phyloP scores from a whole-genome alignment of 495 filamentous ascomycete species.

The Pseudotulostoma volvatum region DNA sequence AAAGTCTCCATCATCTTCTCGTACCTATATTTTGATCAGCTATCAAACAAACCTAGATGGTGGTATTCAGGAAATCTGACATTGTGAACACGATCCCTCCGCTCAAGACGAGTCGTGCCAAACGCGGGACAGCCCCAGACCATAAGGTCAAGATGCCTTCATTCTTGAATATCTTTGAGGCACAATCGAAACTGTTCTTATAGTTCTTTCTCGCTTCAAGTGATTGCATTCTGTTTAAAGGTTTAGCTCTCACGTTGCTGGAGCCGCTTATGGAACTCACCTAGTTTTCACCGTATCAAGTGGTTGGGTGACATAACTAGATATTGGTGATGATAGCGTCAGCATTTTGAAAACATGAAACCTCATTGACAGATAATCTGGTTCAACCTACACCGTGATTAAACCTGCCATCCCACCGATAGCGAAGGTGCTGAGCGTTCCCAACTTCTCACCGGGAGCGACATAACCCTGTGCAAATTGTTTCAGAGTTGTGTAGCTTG shows the following conservation, averaged over 20 bases:
- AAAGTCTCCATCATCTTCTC: slow-evolving; percentile 91
- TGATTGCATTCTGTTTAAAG: slow-evolving; percentile 69
- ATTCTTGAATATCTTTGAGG: slow-evolving; percentile 64
- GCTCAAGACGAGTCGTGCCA: slow-evolving; percentile 72
- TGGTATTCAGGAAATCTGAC: too few relatives aligned
- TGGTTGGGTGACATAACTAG: slow-evolving; percentile 59
- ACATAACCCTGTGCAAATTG: slow-evolving; percentile 87
- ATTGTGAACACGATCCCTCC: slow-evolving; percentile 97
- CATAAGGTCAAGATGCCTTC: slow-evolving; percentile 86
- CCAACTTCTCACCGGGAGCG: slow-evolving; percentile 86
- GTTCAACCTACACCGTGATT: slow-evolving; percentile 67
- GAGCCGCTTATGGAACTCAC: slow-evolving; percentile 17
- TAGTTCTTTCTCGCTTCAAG: slow-evolving; percentile 74
- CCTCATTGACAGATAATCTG: not conserved
- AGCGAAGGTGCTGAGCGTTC: slow-evolving; percentile 73
- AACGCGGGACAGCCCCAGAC: slow-evolving; percentile 76
- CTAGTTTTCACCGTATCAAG: slow-evolving; percentile 91
- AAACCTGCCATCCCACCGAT: slow-evolving; percentile 80
- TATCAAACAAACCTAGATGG: too few relatives aligned
- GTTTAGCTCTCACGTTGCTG: slow-evolving; percentile 3
- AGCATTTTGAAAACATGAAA: not conserved
- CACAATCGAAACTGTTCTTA: slow-evolving; percentile 79
- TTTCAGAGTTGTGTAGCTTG: slow-evolving; percentile 75
- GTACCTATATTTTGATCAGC: slow-evolving; percentile 40
- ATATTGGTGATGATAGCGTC: slow-evolving; percentile 1